Evolutionary conservation across 2,329 filamentous ascomycete genomes (phyloP).

Genomic region (Fusarium oligoseptatum): DNA sequence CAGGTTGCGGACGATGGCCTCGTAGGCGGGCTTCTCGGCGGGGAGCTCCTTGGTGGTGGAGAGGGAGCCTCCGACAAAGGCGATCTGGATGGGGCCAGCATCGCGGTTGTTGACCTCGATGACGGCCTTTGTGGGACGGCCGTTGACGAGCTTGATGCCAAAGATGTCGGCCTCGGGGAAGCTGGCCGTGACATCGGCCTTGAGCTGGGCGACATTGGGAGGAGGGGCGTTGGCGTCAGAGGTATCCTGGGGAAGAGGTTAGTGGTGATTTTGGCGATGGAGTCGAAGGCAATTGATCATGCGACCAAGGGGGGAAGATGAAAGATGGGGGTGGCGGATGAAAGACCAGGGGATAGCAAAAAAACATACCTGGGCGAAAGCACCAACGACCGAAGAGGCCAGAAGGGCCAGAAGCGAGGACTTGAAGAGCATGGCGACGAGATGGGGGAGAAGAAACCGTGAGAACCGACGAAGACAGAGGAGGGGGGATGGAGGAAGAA

Average conservation of each 20-base stretch:
- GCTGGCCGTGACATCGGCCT: constrained; percentile 74
- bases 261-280: neutral
- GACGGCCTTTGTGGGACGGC: constrained; percentile 84
- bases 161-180: constrained; percentile 85
- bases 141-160: constrained; percentile 95
- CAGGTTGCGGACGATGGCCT: constrained; percentile 83
- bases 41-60: constrained; percentile 67
- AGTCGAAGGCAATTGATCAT: constrained; percentile 6
- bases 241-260: constrained; percentile 22
- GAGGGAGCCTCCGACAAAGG: constrained; percentile 82
- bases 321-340: neutral
- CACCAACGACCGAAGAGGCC: constrained; percentile 76
- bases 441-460: constrained; percentile 10
- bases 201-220: constrained; percentile 54
- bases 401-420: constrained; percentile 79
- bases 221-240: constrained; percentile 38
- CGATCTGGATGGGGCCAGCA: constrained; percentile 77
- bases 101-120: constrained; percentile 90
- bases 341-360: constrained; percentile 35
- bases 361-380: constrained; percentile 70
- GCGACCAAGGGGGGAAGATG: constrained; percentile 9
- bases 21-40: constrained; percentile 58
- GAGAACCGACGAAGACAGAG: neutral
- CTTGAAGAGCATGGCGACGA: constrained; percentile 76
- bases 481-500: constrained; percentile 20